Percentiles rank a stretch among this genome's conserved stretches.
Conservation (phyloP, 768 basidiomycete genomes). For the Suillus alpinus region DNA sequence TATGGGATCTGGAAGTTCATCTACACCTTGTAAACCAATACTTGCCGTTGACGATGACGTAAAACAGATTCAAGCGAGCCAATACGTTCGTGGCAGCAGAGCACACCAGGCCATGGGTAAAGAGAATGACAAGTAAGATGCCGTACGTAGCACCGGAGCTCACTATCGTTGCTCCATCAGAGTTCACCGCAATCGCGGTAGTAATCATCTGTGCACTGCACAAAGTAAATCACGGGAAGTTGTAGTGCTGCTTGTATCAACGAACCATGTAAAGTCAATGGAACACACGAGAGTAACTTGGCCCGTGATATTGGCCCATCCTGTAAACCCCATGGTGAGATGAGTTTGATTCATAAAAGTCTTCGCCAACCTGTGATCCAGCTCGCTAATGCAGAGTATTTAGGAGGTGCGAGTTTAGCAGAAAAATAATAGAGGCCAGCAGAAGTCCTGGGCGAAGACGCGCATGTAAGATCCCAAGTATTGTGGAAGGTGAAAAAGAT, state of each 20-base stretch:
- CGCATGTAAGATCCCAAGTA: neutral
- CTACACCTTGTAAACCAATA: constrained; percentile 5
- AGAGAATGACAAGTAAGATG: constrained; percentile 60
- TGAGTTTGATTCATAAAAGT: neutral
- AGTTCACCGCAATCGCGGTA: constrained; percentile 61
- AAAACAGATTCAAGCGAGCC: constrained; percentile 68
- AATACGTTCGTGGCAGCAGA: constrained; percentile 65
- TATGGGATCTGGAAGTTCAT: constrained; percentile 3
- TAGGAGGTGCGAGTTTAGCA: constrained; percentile 64
- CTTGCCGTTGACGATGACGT: constrained; percentile 63
- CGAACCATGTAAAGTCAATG: constrained; percentile 70
- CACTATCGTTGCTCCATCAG: constrained; percentile 51
- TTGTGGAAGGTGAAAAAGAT: neutral
- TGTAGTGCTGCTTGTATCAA: neutral
- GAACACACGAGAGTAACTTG: constrained; percentile 69
- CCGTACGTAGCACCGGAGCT: constrained; percentile 63
- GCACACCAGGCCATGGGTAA: constrained; percentile 68
- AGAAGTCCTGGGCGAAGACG: constrained; percentile 50
- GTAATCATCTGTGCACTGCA: constrained; percentile 73
- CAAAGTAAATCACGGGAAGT: neutral
- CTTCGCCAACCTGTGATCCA: constrained; percentile 49
- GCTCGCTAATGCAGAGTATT: constrained; percentile 59
- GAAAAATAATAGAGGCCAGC: constrained; percentile 80
- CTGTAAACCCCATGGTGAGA: constrained; percentile 37
- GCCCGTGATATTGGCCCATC: constrained; percentile 75